Evolutionary conservation across 225 moss, liverwort and hornwort species (phyloP).

Genomic region (Ulota crispa): DNA sequence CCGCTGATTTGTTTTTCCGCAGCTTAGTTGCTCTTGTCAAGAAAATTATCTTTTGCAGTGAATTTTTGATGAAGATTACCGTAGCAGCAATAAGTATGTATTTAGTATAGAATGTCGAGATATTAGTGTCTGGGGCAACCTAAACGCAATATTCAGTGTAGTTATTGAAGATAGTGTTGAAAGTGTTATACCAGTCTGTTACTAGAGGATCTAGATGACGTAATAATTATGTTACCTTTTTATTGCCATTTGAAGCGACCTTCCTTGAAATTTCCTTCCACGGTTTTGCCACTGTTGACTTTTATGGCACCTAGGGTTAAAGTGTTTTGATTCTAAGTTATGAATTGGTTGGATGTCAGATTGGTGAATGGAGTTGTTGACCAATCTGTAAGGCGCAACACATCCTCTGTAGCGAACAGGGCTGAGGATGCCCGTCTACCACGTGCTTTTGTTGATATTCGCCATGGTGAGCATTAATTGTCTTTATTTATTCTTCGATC

Average conservation of each 20-base stretch:
- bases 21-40: no score
- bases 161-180: neutral
- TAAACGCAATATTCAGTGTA: no score
- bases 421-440: conserved; percentile 81
- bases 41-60: no score
- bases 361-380: conserved; percentile 99
- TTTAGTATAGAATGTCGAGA: no score
- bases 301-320: neutral
- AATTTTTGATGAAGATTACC: no score
- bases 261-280: neutral
- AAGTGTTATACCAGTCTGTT: neutral
- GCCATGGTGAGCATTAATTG: conserved; percentile 64
- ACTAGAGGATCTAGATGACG: neutral
- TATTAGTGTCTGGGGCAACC: no score
- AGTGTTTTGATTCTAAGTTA: neutral
- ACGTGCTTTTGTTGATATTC: conserved; percentile 87
- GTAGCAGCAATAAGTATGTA: no score
- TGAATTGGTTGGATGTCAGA: conserved; percentile 38
- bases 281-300: neutral
- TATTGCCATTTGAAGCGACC: neutral
- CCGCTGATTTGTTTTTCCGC: no score
- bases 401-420: conserved; percentile 76
- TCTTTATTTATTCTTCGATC: neutral
- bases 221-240: neutral
- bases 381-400: conserved; percentile 69